These are phyloP conservation scores for Prinsepia uniflora DNA, from an alignment of 306 rosid species.

Conservation along the genomic window DNA sequence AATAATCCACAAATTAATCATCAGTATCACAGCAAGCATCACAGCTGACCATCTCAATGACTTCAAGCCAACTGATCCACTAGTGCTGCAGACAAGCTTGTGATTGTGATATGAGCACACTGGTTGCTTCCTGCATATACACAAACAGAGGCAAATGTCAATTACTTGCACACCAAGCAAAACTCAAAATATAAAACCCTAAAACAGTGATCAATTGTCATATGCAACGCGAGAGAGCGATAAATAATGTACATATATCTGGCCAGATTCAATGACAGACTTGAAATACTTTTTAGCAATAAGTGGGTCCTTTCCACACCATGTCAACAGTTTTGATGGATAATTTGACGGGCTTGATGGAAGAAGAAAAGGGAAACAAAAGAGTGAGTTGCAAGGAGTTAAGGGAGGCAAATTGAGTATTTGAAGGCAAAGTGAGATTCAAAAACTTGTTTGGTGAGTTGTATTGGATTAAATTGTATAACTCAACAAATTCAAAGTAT, in stretches of 20 bases:
- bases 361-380: no score
- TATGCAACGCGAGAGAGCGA: neutral
- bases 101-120: conserved; percentile 64
- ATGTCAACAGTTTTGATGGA: no score
- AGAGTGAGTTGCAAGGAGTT: no score
- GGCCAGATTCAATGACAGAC: no score
- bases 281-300: no score
- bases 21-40: conserved; percentile 24
- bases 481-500: no score
- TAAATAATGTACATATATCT: neutral
- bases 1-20: conserved; percentile 27
- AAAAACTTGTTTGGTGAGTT: no score
- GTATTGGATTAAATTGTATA: no score
- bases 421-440: no score
- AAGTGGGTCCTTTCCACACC: no score
- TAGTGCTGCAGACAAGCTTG: conserved; percentile 47
- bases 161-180: neutral
- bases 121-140: conserved; percentile 50
- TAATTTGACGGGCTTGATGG: no score
- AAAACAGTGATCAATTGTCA: neutral
- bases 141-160: neutral
- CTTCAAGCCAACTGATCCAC: conserved; percentile 44
- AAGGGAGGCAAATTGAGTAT: no score
- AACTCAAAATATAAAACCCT: neutral
- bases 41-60: conserved; percentile 43